Evolutionary conservation across 202 grass and related monocot species (phyloP).

Genomic region (Hordeum pubiflorum): DNA sequence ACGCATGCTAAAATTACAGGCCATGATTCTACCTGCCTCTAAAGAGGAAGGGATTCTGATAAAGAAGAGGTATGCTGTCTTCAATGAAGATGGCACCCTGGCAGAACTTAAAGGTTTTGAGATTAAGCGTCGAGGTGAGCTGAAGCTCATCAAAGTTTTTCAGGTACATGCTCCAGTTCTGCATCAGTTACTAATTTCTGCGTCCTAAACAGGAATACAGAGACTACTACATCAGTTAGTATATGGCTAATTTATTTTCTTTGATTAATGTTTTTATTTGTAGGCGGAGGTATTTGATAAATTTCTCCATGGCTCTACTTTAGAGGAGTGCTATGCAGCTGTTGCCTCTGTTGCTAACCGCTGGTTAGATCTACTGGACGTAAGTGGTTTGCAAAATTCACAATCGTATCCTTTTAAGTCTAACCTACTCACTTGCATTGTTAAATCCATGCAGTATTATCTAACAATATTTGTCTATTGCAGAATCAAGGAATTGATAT

Average conservation of each 20-base stretch:
- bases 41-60: conserved; percentile 95
- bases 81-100: conserved; percentile 95
- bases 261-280: conserved; percentile 17
- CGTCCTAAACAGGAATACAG: neutral
- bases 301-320: conserved; percentile 92
- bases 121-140: conserved; percentile 96
- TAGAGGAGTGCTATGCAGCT: conserved; percentile 94
- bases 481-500: conserved; percentile 98
- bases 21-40: conserved; percentile 96
- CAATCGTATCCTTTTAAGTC: neutral
- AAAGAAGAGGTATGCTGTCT: conserved; percentile 98
- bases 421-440: conserved; percentile 9
- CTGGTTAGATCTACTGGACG: conserved; percentile 91
- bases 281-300: conserved; percentile 98
- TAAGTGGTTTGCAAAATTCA: conserved; percentile 44
- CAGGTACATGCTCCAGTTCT: conserved; percentile 61
- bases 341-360: conserved; percentile 94
- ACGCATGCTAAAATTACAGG: conserved; percentile 38
- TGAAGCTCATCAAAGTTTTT: conserved; percentile 99
- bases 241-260: neutral
- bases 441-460: conserved; percentile 22
- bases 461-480: conserved; percentile 20
- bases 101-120: conserved; percentile 99
- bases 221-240: conserved; percentile 7
- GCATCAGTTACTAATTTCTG: conserved; percentile 5